Evolutionary conservation across 148 eudicot genomes (phyloP).

Genomic region (Suaeda aralocaspica): DNA sequence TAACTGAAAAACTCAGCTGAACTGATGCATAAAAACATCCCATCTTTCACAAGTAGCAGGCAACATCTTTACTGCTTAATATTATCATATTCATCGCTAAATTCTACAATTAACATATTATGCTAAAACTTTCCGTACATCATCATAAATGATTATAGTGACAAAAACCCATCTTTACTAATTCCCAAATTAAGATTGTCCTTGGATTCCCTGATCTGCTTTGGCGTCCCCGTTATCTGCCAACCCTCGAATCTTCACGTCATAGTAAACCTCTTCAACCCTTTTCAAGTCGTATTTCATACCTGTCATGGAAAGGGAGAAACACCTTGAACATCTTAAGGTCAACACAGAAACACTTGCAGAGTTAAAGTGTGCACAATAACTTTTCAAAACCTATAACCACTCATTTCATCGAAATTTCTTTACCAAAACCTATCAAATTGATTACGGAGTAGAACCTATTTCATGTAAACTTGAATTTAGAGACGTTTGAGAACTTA

Average conservation of each 20-base stretch:
- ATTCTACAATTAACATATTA: not conserved
- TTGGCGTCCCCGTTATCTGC: conserved; percentile 37
- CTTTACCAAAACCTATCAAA: no score
- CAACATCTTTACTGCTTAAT: not conserved
- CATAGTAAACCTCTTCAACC: conserved; percentile 92
- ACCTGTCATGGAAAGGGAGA: conserved; percentile 38
- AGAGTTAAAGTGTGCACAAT: no score
- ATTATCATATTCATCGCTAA: not conserved
- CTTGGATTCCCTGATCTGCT: conserved; percentile 40
- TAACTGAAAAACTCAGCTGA: not conserved
- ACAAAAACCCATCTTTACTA: not conserved
- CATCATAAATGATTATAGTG: not conserved
- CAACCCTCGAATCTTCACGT: conserved; percentile 93
- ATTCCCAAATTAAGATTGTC: conserved; percentile 20
- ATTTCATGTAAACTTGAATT: no score
- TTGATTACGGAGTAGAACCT: no score
- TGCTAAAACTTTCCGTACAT: not conserved
- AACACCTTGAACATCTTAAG: not conserved
- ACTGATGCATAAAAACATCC: conserved; percentile 4
- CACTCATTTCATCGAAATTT: no score
- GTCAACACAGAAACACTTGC: not conserved
- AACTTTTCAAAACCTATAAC: no score
- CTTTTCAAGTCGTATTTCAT: conserved; percentile 91
- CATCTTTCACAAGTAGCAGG: not conserved
- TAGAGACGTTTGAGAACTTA: no score